These are phyloP conservation scores for Musa itinerans DNA, from an alignment of 176 grass and related monocot species.

Conservation along the genomic window DNA sequence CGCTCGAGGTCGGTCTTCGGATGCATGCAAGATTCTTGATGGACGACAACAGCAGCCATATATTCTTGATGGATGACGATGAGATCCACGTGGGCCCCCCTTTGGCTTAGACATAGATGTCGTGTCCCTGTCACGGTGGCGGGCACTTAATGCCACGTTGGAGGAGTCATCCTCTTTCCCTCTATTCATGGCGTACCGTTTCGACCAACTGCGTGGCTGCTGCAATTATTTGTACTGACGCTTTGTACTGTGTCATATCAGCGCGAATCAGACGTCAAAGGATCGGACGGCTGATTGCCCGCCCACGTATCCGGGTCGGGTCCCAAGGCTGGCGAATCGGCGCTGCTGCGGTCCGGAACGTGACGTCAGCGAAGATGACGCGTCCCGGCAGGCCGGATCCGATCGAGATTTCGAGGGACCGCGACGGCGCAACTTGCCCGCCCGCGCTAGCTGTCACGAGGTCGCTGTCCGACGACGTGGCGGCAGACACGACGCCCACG, in stretches of 20 bases:
- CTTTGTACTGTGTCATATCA: no score
- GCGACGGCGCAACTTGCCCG: conserved; percentile 2
- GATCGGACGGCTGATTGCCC: background rate
- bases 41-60: background rate
- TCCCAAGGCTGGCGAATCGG: no score
- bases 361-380: background rate
- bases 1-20: background rate
- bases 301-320: no score
- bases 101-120: no score
- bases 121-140: no score
- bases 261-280: no score
- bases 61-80: background rate
- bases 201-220: no score
- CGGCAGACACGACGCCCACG: background rate
- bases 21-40: background rate
- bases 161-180: no score
- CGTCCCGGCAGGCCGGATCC: background rate
- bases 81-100: no score
- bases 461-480: background rate
- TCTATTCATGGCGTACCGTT: no score
- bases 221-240: no score
- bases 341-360: background rate
- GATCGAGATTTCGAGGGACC: background rate
- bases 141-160: no score
- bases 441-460: background rate